Conservation (phyloP, 2,329 filamentous ascomycete genomes). For the Cordyceps farinosa region DNA sequence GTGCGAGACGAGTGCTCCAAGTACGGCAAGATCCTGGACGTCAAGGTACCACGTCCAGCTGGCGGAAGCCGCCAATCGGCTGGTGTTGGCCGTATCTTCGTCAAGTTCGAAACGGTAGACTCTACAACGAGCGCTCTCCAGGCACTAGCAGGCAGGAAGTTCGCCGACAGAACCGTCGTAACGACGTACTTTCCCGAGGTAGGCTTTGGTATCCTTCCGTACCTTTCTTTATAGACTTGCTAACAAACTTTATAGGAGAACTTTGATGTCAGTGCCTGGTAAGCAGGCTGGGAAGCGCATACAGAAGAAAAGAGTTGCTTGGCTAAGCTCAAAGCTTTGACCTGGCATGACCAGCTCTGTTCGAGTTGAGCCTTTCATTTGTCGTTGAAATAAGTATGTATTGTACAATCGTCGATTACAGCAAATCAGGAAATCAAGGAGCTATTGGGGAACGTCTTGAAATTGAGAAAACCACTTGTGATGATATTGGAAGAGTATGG, state of each 20-base stretch:
- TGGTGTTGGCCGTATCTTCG: conserved; percentile 95
- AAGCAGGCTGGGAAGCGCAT: conserved; percentile 25
- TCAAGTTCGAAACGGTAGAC: conserved; percentile 81
- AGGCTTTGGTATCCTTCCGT: conserved; percentile 26
- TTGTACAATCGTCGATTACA: conserved; percentile 9
- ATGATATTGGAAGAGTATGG: neutral
- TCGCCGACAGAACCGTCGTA: conserved; percentile 92
- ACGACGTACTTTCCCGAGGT: conserved; percentile 96
- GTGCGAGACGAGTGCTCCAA: conserved; percentile 91
- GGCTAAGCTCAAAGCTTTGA: neutral
- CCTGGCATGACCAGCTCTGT: neutral
- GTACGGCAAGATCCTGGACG: conserved; percentile 77
- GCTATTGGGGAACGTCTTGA: neutral
- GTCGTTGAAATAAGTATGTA: conserved; percentile 15
- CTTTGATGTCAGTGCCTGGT: conserved; percentile 90
- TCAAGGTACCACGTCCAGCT: conserved; percentile 88
- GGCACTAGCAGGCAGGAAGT: conserved; percentile 91
- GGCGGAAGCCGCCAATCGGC: conserved; percentile 79
- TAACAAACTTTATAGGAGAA: conserved; percentile 65
- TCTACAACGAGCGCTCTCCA: conserved; percentile 80
- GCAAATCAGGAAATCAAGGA: conserved; percentile 10
- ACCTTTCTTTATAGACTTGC: conserved; percentile 17
- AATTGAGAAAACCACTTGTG: neutral
- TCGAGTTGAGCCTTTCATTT: conserved; percentile 1
- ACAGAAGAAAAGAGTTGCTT: neutral